Conservation (phyloP, 371 early-diverging fungal species). For the Mucor circinelloides region DNA sequence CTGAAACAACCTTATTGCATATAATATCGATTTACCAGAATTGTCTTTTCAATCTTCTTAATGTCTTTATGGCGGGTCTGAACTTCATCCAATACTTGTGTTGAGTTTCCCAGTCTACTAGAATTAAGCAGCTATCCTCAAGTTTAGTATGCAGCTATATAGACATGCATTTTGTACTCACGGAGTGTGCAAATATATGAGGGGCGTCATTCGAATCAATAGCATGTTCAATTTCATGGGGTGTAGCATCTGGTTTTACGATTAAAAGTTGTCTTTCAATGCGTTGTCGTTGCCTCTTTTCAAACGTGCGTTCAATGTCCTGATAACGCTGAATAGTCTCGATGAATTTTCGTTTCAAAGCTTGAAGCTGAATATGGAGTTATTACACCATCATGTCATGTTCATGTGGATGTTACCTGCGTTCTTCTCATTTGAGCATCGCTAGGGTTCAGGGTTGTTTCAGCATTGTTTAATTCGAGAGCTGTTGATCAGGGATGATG, state of each 20-base stretch:
- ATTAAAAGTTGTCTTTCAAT: constrained; percentile 76
- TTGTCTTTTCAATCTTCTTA: constrained; percentile 75
- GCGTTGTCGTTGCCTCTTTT: constrained; percentile 73
- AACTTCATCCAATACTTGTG: constrained; percentile 71
- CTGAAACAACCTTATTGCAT: background rate
- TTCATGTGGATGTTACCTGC: constrained; percentile 49
- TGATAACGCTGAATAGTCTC: constrained; percentile 78
- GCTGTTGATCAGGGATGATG: constrained; percentile 1
- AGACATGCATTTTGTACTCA: constrained; percentile 20
- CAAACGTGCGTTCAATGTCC: constrained; percentile 68
- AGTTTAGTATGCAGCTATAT: background rate
- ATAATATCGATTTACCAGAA: constrained; percentile 48
- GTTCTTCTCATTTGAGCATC: constrained; percentile 15
- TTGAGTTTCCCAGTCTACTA: constrained; percentile 70
- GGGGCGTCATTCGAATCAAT: constrained; percentile 65
- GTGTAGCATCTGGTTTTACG: constrained; percentile 74
- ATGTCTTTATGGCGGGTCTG: constrained; percentile 80
- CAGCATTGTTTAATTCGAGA: constrained; percentile 37
- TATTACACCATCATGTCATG: constrained; percentile 28
- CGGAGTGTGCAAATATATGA: constrained; percentile 79
- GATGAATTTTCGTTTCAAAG: constrained; percentile 71
- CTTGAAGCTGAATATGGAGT: constrained; percentile 31
- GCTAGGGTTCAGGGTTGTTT: background rate
- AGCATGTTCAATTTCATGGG: constrained; percentile 70
- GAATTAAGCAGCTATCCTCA: constrained; percentile 39